Evolutionary conservation across 1,139 yeast genomes (phyloP).

Genomic region (Blastobotrys buckinghamii): DNA sequence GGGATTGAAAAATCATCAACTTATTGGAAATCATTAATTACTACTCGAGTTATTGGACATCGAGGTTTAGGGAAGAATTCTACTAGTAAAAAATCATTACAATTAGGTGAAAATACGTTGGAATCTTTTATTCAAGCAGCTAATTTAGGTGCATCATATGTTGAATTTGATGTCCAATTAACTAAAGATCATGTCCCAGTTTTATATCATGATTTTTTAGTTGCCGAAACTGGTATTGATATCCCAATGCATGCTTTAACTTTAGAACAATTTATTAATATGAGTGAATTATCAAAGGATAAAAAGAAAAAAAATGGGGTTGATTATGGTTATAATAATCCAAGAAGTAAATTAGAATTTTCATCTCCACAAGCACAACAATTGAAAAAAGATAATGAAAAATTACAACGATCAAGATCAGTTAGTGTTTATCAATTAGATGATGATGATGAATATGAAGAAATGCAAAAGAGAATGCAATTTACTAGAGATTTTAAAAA

Average conservation of each 20-base stretch:
- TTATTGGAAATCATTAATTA: slow-evolving; percentile 86
- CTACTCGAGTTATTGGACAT: slow-evolving; percentile 93
- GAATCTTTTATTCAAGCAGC: slow-evolving; percentile 97
- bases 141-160: slow-evolving; percentile 71
- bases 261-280: slow-evolving; percentile 74
- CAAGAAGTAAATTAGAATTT: neutral
- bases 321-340: neutral
- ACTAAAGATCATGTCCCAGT: slow-evolving; percentile 94
- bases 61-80: slow-evolving; percentile 90
- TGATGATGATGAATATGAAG: slow-evolving; percentile 27
- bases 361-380: slow-evolving; percentile 6
- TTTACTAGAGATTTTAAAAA: slow-evolving; percentile 81
- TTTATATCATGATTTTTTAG: slow-evolving; percentile 89
- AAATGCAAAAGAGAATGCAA: slow-evolving; percentile 63
- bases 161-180: slow-evolving; percentile 90
- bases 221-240: slow-evolving; percentile 94
- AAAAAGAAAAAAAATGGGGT: slow-evolving; percentile 2
- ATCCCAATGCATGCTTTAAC: slow-evolving; percentile 94
- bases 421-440: slow-evolving; percentile 23
- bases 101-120: slow-evolving; percentile 92
- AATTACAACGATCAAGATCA: slow-evolving; percentile 23
- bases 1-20: slow-evolving; percentile 66
- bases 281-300: slow-evolving; percentile 18
- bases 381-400: neutral
- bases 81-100: slow-evolving; percentile 66